Evolutionary conservation across 176 grass and related monocot genomes (phyloP).

Genomic region (Oryza longistaminata): DNA sequence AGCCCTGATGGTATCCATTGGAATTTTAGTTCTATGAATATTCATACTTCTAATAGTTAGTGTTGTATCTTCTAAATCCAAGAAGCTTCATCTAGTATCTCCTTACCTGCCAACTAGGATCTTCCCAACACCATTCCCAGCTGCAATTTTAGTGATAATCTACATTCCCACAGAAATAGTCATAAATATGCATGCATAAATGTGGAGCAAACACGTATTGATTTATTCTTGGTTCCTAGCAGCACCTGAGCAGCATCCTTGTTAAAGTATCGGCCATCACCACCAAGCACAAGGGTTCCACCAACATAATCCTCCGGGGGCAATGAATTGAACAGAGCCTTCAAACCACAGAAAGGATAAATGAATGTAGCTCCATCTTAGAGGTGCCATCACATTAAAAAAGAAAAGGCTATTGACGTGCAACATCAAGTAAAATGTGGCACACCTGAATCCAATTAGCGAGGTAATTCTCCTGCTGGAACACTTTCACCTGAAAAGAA

Average conservation of each 20-base stretch:
- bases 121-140: slow-evolving; percentile 86
- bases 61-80: neutral
- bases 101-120: slow-evolving; percentile 76
- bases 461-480: slow-evolving; percentile 82
- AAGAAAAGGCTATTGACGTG: neutral
- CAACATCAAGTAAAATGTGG: slow-evolving; percentile 9
- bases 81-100: slow-evolving; percentile 1
- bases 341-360: slow-evolving; percentile 29
- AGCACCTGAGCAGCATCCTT: slow-evolving; percentile 74
- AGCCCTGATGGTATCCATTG: neutral
- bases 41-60: neutral
- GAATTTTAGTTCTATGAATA: slow-evolving; percentile 18
- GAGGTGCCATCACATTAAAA: neutral
- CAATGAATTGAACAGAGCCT: slow-evolving; percentile 92
- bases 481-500: slow-evolving; percentile 81
- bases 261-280: slow-evolving; percentile 90
- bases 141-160: slow-evolving; percentile 90
- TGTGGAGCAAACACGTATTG: slow-evolving; percentile 1
- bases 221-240: neutral
- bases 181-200: slow-evolving; percentile 24
- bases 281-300: slow-evolving; percentile 75
- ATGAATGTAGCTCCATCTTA: slow-evolving; percentile 19
- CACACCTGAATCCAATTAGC: slow-evolving; percentile 97
- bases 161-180: slow-evolving; percentile 28
- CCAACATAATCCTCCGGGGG: slow-evolving; percentile 72